These are phyloP conservation scores for Pseudogymnoascus sp. DNA, from an alignment of 2,329 filamentous ascomycete genomes.

Conservation along the genomic window DNA sequence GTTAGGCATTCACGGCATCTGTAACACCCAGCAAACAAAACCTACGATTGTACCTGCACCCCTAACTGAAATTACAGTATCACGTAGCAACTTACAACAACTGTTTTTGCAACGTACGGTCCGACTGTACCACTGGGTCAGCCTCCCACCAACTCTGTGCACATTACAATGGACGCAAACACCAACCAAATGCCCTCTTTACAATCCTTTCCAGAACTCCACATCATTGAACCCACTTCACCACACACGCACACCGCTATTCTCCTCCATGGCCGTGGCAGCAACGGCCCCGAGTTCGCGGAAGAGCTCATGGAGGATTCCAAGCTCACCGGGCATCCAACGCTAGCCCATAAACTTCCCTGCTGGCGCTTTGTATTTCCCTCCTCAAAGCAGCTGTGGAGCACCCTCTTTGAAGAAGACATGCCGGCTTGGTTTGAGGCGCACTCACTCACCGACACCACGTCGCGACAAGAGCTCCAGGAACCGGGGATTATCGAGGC, in stretches of 20 bases:
- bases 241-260: constrained; percentile 33
- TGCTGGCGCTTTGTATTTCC: constrained; percentile 45
- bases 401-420: constrained; percentile 34
- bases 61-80: not conserved
- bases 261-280: constrained; percentile 37
- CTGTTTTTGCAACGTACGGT: not conserved
- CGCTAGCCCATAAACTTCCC: constrained; percentile 31
- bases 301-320: constrained; percentile 26
- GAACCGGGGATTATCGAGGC: constrained; percentile 39
- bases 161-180: not conserved
- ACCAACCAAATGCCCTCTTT: not conserved
- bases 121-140: not conserved
- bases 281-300: constrained; percentile 31
- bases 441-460: constrained; percentile 34
- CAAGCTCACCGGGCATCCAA: constrained; percentile 14
- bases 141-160: not conserved
- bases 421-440: constrained; percentile 48
- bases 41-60: not conserved
- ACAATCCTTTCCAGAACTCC: constrained; percentile 7
- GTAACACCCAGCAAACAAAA: too few species aligned
- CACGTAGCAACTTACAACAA: not conserved
- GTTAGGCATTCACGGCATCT: too few species aligned
- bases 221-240: constrained; percentile 19
- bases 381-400: constrained; percentile 38
- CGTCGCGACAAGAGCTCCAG: constrained; percentile 37